Percentiles rank a stretch among this genome's conserved stretches.
Conservation (phyloP, 2,329 filamentous ascomycete species). For the Fonsecaea pedrosoi region DNA sequence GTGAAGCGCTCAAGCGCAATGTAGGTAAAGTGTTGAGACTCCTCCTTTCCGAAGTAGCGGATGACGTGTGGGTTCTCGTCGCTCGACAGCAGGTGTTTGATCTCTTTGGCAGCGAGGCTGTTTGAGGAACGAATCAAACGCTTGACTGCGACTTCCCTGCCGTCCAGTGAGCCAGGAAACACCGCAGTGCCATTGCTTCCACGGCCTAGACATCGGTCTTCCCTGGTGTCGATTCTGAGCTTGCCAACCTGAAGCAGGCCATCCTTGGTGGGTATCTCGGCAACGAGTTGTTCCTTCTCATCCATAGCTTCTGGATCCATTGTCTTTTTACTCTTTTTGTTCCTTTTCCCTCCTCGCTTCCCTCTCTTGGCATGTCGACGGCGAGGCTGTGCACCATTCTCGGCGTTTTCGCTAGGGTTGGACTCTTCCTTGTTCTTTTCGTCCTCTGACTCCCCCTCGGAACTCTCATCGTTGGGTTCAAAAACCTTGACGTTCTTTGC, state of each 20-base stretch:
- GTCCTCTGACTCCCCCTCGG: constrained; percentile 38
- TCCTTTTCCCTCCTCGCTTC: constrained; percentile 41
- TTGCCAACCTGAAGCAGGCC: constrained; percentile 68
- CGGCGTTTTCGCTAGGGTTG: constrained; percentile 26
- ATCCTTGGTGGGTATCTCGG: constrained; percentile 63
- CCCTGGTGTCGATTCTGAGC: constrained; percentile 61
- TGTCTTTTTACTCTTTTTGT: constrained; percentile 44
- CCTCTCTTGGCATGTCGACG: constrained; percentile 42
- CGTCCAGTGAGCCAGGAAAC: constrained; percentile 92
- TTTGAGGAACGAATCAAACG: constrained; percentile 96
- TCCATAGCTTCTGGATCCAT: constrained; percentile 41
- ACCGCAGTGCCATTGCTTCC: constrained; percentile 98
- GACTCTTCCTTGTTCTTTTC: constrained; percentile 34
- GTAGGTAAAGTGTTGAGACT: constrained; percentile 88
- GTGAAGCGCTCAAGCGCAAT: constrained; percentile 95
- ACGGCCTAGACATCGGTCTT: constrained; percentile 66
- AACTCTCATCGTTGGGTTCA: constrained; percentile 31
- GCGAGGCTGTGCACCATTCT: constrained; percentile 35
- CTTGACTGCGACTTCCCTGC: constrained; percentile 92
- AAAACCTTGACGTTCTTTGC: constrained; percentile 25
- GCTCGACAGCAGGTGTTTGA: constrained; percentile 85
- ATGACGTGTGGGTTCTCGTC: constrained; percentile 97
- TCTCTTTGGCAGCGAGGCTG: constrained; percentile 93
- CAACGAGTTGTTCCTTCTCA: constrained; percentile 32
- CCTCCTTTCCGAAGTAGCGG: constrained; percentile 91